phyloP scores from a whole-genome alignment of 2,329 filamentous ascomycete species.

The Parastagonospora avenae region DNA sequence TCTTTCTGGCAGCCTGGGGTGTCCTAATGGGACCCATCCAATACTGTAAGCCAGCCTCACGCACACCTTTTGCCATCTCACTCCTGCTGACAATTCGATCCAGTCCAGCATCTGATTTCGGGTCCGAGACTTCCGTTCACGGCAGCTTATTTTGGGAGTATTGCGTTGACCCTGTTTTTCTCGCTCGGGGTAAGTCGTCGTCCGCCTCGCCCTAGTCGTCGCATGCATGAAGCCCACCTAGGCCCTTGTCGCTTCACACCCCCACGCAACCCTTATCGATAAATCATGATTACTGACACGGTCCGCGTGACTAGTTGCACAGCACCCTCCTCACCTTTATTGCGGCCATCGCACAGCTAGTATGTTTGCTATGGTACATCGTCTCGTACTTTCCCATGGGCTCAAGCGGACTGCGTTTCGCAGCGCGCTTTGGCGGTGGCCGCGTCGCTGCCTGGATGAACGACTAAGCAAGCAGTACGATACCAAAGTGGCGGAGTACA shows the following conservation, averaged over 20 bases:
- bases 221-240: constrained; percentile 27
- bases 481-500: constrained; percentile 12
- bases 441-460: constrained; percentile 88
- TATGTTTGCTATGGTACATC: constrained; percentile 86
- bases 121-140: constrained; percentile 88
- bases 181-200: constrained; percentile 78
- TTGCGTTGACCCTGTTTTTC: constrained; percentile 87
- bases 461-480: constrained; percentile 55
- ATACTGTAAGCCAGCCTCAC: constrained; percentile 60
- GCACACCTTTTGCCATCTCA: constrained; percentile 9
- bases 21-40: constrained; percentile 89
- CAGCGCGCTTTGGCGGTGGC: constrained; percentile 82
- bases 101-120: constrained; percentile 79
- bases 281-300: constrained; percentile 41
- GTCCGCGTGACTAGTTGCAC: constrained; percentile 61
- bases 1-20: constrained; percentile 92
- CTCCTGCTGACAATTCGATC: constrained; percentile 22
- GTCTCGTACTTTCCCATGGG: constrained; percentile 99
- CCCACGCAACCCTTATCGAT: constrained; percentile 39
- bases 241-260: constrained; percentile 25
- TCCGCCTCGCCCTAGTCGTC: constrained; percentile 16
- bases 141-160: constrained; percentile 91
- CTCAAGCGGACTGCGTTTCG: constrained; percentile 81
- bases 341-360: constrained; percentile 81
- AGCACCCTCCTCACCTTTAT: constrained; percentile 84